Evolutionary conservation across 2,329 filamentous ascomycete genomes (phyloP), one percentile per base, ranked within the genome.

Genomic region (Fusarium austroafricanum): DNA sequence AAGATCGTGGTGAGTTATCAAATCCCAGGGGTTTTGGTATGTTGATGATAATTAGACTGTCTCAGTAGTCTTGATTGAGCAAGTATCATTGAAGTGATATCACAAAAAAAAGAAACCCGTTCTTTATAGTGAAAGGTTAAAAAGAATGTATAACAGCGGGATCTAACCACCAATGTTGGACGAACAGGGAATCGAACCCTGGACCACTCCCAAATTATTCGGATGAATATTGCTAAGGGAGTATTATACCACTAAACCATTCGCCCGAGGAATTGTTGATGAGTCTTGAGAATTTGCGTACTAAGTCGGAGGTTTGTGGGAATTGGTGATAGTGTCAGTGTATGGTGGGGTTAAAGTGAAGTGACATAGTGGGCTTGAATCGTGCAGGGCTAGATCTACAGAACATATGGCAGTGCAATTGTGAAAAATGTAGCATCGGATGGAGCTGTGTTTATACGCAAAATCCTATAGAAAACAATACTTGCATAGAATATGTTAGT

Each of bases 181-280:
- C 74, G 70, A 75, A 76, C 74, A 72, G 74, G 74, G 74, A 76
- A 76, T 76, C 71, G 74, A 76, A 76, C 74, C 74, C 74, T 73
- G 74, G 74, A 75, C 74, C 74, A 73, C 74, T 75, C 73, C 73
- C 73, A 75, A 52, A 55, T 60, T 35, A 49, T 65, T 71, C 71
- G 37, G 49, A 65, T 39, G 51, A 67, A 73, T 54, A 35, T 70
- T 75, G 73, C 73, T 75, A 75, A 75, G 74, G 73, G 72, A 75
- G 74, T 72, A 75, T 74, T 73, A 75, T 75, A 75, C 74, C 74
- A 75, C 74, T 75, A 76, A 75, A 75, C 74, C 74, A 75, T 74
- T 72, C 74, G 73, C 74, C 73, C 73, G 61, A 42, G 20, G 14
- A 14, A 44, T 64, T 64, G 58, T 59, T 68, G 38, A 17, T 4